phyloP scores from a whole-genome alignment of 495 filamentous ascomycete species.

The Umbilicaria muhlenbergii region DNA sequence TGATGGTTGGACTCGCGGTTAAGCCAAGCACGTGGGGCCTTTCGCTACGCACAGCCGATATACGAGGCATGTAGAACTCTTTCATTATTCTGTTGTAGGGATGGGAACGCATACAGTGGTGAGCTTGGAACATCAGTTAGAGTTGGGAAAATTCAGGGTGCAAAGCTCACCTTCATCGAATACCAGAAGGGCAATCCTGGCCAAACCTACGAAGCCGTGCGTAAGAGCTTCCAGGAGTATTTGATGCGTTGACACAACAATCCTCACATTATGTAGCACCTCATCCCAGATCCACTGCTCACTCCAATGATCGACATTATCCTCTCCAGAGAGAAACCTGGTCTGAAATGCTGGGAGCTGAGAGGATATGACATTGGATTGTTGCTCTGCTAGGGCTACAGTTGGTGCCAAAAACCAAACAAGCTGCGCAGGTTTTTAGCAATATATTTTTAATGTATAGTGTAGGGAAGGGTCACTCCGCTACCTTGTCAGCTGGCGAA shows the following conservation, averaged over 20 bases:
- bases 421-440: slow-evolving; percentile 28
- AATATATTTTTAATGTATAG: slow-evolving; percentile 2
- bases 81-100: slow-evolving; percentile 67
- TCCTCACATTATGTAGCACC: slow-evolving; percentile 45
- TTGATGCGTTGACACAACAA: slow-evolving; percentile 66
- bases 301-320: slow-evolving; percentile 64
- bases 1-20: slow-evolving; percentile 54
- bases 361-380: slow-evolving; percentile 42
- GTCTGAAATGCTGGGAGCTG: slow-evolving; percentile 49
- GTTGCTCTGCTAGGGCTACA: slow-evolving; percentile 58
- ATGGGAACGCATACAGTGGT: slow-evolving; percentile 49
- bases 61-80: slow-evolving; percentile 48
- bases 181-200: slow-evolving; percentile 51
- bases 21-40: slow-evolving; percentile 70
- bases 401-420: slow-evolving; percentile 82
- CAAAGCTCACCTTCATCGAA: slow-evolving; percentile 69
- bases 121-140: slow-evolving; percentile 36
- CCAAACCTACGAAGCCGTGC: slow-evolving; percentile 66
- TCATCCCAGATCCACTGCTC: slow-evolving; percentile 56
- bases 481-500: slow-evolving; percentile 41
- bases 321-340: slow-evolving; percentile 48
- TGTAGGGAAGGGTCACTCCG: neutral
- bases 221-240: slow-evolving; percentile 64
- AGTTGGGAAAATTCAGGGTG: slow-evolving; percentile 9
- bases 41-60: slow-evolving; percentile 16